A percentile compares a stretch with the other conserved stretches of the same genome.
Evolutionary conservation across 78 protist genomes (phyloP).

Genomic region (Dictyostelium firmibasis): DNA sequence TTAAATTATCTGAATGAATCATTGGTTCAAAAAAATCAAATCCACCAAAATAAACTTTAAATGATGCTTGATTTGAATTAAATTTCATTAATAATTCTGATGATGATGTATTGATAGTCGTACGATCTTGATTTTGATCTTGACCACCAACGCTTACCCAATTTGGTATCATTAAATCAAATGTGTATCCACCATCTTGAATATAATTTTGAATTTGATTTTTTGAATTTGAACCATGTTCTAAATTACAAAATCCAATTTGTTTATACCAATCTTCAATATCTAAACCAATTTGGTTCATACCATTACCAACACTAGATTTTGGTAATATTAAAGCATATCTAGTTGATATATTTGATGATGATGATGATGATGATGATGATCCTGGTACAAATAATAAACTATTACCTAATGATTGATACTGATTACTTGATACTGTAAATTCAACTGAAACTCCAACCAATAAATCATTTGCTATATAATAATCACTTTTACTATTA

Average conservation of each 20-base stretch:
- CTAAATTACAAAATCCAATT: background rate
- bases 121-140: background rate
- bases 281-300: constrained; percentile 1
- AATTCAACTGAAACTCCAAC: background rate
- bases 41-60: background rate
- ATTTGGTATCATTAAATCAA: background rate
- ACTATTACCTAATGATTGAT: background rate
- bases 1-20: background rate
- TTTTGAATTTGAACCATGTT: background rate
- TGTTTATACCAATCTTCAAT: background rate
- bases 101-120: background rate
- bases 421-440: background rate
- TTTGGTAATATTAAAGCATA: background rate
- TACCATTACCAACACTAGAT: background rate
- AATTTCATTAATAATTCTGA: background rate
- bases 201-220: constrained; percentile 11
- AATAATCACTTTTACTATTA: background rate
- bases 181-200: constrained; percentile 2
- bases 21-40: background rate
- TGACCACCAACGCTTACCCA: background rate
- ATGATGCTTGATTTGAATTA: background rate
- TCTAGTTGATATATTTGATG: background rate
- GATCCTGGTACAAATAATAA: background rate
- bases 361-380: background rate
- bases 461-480: background rate